Evolutionary conservation across 352 stramenopile genomes (phyloP).

Genomic region (Globisporangium okanoganense): DNA sequence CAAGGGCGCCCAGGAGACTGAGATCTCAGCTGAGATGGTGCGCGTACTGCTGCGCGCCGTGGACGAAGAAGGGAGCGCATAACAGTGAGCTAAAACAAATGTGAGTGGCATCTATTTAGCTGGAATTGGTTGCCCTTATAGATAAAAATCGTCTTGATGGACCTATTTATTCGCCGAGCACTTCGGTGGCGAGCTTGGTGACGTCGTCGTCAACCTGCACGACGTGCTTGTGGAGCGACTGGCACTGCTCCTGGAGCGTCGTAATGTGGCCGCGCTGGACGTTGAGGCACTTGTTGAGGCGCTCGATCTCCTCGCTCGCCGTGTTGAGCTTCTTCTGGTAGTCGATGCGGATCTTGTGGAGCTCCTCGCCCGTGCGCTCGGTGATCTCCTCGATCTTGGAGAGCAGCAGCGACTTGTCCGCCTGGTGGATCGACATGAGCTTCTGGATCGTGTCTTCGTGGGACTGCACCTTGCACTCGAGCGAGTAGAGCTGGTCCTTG

Average conservation of each 20-base stretch:
- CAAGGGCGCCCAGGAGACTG: slow-evolving; percentile 33
- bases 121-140: not conserved
- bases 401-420: slow-evolving; percentile 70
- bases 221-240: slow-evolving; percentile 82
- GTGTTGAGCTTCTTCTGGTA: slow-evolving; percentile 84
- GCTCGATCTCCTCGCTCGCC: slow-evolving; percentile 77
- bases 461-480: slow-evolving; percentile 76
- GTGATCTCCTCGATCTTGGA: slow-evolving; percentile 82
- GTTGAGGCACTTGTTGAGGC: slow-evolving; percentile 81
- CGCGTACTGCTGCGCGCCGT: slow-evolving; percentile 44
- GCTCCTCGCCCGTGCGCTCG: slow-evolving; percentile 69
- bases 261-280: slow-evolving; percentile 81
- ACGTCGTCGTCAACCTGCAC: slow-evolving; percentile 85
- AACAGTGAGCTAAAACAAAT: not conserved
- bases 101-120: slow-evolving; percentile 5
- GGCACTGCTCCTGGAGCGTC: slow-evolving; percentile 79
- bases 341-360: slow-evolving; percentile 72
- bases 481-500: slow-evolving; percentile 75
- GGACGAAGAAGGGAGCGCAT: slow-evolving; percentile 4
- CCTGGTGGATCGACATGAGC: slow-evolving; percentile 79
- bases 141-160: no score
- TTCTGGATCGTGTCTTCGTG: slow-evolving; percentile 84
- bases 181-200: slow-evolving; percentile 77
- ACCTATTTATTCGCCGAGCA: slow-evolving; percentile 54
- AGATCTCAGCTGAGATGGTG: slow-evolving; percentile 59